Conservation (phyloP, 2,329 filamentous ascomycete genomes). For the Nemania sp. region DNA sequence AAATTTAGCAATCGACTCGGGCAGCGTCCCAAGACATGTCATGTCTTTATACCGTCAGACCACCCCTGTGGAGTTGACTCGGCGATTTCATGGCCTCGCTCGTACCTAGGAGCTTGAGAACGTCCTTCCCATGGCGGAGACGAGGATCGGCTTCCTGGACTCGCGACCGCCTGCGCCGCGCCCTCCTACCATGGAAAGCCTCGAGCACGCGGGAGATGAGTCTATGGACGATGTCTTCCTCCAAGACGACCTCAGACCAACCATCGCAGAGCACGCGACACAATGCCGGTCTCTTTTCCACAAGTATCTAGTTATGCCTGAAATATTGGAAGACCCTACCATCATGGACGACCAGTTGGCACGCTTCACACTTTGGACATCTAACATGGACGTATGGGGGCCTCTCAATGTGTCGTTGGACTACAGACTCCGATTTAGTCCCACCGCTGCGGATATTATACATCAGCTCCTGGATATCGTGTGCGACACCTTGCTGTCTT, state of each 20-base stretch:
- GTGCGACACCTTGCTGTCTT: constrained; percentile 1
- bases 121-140: no score
- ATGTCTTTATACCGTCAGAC: no score
- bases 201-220: no score
- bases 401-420: constrained; percentile 18
- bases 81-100: no score
- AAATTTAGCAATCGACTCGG: no score
- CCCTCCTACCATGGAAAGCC: no score
- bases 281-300: constrained; percentile 6
- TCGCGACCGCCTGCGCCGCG: no score
- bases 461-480: constrained; percentile 18
- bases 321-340: constrained; percentile 7
- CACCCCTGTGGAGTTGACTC: no score
- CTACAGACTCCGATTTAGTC: constrained; percentile 16
- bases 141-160: no score
- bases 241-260: constrained; percentile 12
- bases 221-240: constrained; percentile 18
- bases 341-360: constrained; percentile 19
- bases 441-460: constrained; percentile 6
- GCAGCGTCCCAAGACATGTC: no score
- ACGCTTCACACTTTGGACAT: constrained; percentile 11
- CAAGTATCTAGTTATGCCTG: neutral
- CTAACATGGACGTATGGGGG: constrained; percentile 14
- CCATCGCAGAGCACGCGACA: constrained; percentile 15
- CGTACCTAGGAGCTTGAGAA: no score